Conservation (phyloP, 2,329 filamentous ascomycete species). For the Aspergillus pseudonomiae region DNA sequence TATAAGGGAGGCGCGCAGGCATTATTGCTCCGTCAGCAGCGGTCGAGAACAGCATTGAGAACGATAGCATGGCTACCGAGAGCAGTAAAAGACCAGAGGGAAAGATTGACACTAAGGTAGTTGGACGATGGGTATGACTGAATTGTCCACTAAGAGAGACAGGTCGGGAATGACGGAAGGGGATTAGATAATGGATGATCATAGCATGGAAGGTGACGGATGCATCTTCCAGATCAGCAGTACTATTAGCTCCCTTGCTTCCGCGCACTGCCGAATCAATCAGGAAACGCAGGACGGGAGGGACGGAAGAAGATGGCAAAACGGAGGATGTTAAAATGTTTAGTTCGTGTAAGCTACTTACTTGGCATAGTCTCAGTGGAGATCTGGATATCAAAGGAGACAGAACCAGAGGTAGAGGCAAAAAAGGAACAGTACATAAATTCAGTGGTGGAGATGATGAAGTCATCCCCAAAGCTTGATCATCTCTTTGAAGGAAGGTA, state of each 20-base stretch:
- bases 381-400: neutral
- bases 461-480: neutral
- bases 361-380: neutral
- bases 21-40: conserved; percentile 20
- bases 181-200: conserved; percentile 24
- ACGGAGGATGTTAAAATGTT: neutral
- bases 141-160: conserved; percentile 22
- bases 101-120: conserved; percentile 11
- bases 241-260: conserved; percentile 17
- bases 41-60: conserved; percentile 23
- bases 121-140: neutral
- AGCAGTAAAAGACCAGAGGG: neutral
- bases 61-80: conserved; percentile 1
- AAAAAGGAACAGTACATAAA: neutral
- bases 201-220: conserved; percentile 23
- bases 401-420: neutral
- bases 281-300: conserved; percentile 19
- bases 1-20: conserved; percentile 25
- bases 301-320: conserved; percentile 11
- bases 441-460: neutral
- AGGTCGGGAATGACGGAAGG: conserved; percentile 29
- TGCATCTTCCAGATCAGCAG: conserved; percentile 21
- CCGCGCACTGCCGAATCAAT: conserved; percentile 24
- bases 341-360: neutral
- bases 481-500: neutral